These are phyloP conservation scores for Desmodesmus armatus DNA, from an alignment of 139 green algal species.

Conservation along the genomic window DNA sequence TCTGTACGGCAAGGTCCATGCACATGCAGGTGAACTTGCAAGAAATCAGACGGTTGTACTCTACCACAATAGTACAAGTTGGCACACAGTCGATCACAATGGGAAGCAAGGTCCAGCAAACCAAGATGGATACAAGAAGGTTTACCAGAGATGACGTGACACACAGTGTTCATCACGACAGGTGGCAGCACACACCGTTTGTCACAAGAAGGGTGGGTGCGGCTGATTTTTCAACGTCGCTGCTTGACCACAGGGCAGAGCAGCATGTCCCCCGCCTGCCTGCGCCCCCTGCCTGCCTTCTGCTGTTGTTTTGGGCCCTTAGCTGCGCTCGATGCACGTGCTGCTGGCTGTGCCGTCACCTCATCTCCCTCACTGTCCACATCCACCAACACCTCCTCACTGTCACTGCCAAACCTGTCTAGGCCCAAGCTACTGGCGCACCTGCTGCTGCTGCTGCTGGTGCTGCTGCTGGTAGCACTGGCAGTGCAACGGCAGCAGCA, in stretches of 20 bases:
- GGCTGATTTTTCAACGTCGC: neutral
- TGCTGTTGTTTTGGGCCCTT: neutral
- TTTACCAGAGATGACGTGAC: neutral
- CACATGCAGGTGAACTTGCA: too few species aligned
- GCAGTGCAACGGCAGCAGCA: too few species aligned
- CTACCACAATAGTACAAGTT: too few species aligned
- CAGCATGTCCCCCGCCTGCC: slow-evolving; percentile 8
- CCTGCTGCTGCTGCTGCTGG: slow-evolving; percentile 16
- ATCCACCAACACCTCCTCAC: slow-evolving; percentile 17
- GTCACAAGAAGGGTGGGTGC: too few species aligned
- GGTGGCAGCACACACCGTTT: neutral
- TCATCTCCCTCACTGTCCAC: slow-evolving; percentile 30
- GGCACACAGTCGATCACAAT: too few species aligned
- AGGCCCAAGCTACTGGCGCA: neutral
- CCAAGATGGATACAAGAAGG: too few species aligned
- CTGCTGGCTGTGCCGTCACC: neutral
- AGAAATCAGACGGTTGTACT: too few species aligned
- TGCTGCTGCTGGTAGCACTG: neutral
- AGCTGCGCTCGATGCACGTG: neutral
- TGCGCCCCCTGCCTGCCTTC: neutral
- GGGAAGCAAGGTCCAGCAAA: too few species aligned
- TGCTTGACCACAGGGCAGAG: slow-evolving; percentile 27
- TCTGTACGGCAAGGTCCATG: too few species aligned
- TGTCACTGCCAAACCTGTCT: slow-evolving; percentile 32
- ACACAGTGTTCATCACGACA: neutral